phyloP scores from a whole-genome alignment of 441 rosid genomes.

The Syzygium malaccense region DNA sequence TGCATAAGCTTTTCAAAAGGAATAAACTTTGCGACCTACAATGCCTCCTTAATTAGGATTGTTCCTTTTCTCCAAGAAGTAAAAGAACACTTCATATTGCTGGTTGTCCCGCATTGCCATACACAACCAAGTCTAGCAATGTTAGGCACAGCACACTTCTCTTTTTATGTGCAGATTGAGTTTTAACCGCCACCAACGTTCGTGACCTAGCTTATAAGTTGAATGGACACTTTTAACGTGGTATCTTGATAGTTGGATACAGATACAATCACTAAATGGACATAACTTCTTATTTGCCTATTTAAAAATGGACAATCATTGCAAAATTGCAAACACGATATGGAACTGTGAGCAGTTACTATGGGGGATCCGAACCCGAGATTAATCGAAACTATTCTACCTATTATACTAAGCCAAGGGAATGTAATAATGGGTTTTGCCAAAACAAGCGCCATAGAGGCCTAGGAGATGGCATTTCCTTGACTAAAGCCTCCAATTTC shows the following conservation, averaged over 20 bases:
- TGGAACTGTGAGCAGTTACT: not conserved
- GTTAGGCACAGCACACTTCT: not conserved
- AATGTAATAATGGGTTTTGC: too few relatives aligned
- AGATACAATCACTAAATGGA: too few relatives aligned
- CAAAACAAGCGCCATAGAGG: too few relatives aligned
- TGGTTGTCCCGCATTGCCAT: not conserved
- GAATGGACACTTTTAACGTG: too few relatives aligned
- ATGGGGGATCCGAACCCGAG: too few relatives aligned
- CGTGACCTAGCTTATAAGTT: not conserved
- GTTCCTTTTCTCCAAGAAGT: not conserved
- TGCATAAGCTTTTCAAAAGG: not conserved
- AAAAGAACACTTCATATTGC: not conserved
- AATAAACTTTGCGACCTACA: not conserved
- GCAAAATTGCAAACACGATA: too few relatives aligned
- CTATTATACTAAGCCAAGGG: too few relatives aligned
- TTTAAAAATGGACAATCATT: not conserved
- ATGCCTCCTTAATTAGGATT: not conserved
- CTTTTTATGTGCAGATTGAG: not conserved
- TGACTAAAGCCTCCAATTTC: too few relatives aligned
- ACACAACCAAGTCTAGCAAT: not conserved
- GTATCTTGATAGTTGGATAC: too few relatives aligned
- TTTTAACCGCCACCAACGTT: fast-evolving
- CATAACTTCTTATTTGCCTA: too few relatives aligned
- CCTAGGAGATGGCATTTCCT: too few relatives aligned
- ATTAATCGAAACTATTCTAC: too few relatives aligned